These are phyloP conservation scores for Tuber aestivum DNA, from an alignment of 495 filamentous ascomycete species.

Conservation along the genomic window DNA sequence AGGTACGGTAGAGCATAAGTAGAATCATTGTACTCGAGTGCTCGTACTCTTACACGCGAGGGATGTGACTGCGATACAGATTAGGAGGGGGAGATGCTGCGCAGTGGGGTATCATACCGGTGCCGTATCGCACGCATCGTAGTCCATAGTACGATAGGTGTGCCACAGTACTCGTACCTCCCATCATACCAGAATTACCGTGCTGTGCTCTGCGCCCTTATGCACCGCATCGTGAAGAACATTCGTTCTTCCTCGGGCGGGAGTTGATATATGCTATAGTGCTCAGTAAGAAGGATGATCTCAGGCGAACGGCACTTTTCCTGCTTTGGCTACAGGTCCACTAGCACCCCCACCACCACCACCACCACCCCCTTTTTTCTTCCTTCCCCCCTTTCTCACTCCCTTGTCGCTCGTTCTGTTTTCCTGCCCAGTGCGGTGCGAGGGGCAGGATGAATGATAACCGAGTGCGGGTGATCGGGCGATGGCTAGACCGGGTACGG, in stretches of 20 bases:
- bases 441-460: not conserved
- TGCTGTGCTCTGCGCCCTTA: not conserved
- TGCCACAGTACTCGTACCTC: too few relatives aligned
- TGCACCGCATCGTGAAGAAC: not conserved
- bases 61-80: not conserved
- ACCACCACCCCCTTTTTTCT: not conserved
- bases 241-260: constrained; percentile 6
- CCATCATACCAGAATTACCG: not conserved
- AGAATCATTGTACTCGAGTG: not conserved
- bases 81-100: not conserved
- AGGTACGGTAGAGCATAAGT: not conserved
- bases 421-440: not conserved
- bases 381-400: not conserved
- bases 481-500: not conserved
- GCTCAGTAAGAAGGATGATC: not conserved
- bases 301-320: not conserved
- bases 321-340: not conserved
- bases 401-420: not conserved
- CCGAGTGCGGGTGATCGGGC: constrained; percentile 4
- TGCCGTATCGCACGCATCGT: not conserved
- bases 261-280: not conserved
- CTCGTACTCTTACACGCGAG: not conserved
- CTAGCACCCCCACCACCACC: not conserved
- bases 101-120: not conserved
- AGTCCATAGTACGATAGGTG: not conserved